These are phyloP conservation scores for Tetrapisispora iriomotensis DNA, from an alignment of 805 yeast species.

Conservation along the genomic window DNA sequence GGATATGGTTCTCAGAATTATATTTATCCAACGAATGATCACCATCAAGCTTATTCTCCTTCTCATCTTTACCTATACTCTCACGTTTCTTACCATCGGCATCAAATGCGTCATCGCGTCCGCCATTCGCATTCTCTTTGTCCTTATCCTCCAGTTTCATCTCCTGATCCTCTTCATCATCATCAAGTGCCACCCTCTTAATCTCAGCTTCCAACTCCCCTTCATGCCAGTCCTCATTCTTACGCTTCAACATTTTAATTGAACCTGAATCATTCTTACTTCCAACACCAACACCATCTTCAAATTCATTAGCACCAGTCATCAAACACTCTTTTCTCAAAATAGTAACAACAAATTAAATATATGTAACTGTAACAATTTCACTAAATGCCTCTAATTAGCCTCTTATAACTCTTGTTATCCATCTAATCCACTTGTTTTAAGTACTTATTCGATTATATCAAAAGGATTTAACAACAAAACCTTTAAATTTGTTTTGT, in stretches of 20 bases:
- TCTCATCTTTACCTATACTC: too few relatives aligned
- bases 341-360: too few relatives aligned
- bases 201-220: conserved; percentile 40
- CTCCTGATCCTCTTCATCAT: conserved; percentile 31
- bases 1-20: conserved; percentile 54
- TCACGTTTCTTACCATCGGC: not conserved
- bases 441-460: too few relatives aligned
- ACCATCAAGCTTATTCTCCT: not conserved
- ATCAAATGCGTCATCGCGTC: not conserved
- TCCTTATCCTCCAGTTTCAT: conserved; percentile 2
- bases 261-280: not conserved
- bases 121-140: not conserved
- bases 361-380: too few relatives aligned
- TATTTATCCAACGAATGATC: not conserved
- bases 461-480: conserved; percentile 1
- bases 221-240: conserved; percentile 47
- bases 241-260: conserved; percentile 43
- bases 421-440: too few relatives aligned
- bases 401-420: too few relatives aligned
- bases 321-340: not conserved
- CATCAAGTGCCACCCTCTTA: conserved; percentile 63
- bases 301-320: not conserved
- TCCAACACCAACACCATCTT: not conserved
- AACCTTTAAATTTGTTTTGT: conserved; percentile 1
- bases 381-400: too few relatives aligned